A percentile compares a stretch with the other conserved stretches of the same genome.
Evolutionary conservation across 2,329 filamentous ascomycete genomes (phyloP).

Genomic region (Graphilbum fragrans): DNA sequence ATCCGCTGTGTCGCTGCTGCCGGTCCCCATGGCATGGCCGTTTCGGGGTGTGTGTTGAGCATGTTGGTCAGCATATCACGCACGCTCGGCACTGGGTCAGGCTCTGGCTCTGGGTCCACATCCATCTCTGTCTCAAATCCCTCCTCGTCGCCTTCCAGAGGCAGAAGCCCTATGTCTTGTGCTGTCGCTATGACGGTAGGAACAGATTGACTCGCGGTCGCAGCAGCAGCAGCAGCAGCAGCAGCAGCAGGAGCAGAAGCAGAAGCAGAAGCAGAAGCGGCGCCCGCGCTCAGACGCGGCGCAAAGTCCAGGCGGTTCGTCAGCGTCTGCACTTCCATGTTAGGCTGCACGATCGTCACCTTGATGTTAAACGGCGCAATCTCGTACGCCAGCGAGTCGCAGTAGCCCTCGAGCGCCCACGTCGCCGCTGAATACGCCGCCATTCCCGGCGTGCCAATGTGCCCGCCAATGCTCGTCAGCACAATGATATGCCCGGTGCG

Average conservation of each 20-base stretch:
- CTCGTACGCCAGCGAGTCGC: constrained; percentile 90
- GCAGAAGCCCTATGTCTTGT: no score
- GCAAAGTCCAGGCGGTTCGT: constrained; percentile 80
- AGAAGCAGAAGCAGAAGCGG: neutral
- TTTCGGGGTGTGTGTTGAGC: constrained; percentile 62
- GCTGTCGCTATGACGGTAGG: no score
- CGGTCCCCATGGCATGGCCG: constrained; percentile 31
- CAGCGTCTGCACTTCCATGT: constrained; percentile 79
- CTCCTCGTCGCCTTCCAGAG: no score
- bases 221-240: neutral
- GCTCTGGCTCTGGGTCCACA: constrained; percentile 21
- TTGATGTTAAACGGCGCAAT: constrained; percentile 95
- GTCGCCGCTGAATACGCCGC: constrained; percentile 84
- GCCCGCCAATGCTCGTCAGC: constrained; percentile 79
- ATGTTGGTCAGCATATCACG: constrained; percentile 74
- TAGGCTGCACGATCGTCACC: constrained; percentile 89
- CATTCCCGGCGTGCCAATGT: constrained; percentile 85
- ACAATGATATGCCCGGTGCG: constrained; percentile 83
- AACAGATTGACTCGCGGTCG: no score
- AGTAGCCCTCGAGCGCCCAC: constrained; percentile 93
- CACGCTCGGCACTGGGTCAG: constrained; percentile 61
- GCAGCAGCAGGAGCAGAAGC: neutral
- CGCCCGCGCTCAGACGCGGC: constrained; percentile 47
- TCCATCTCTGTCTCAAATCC: constrained; percentile 7
- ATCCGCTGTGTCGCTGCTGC: constrained; percentile 44